These are phyloP conservation scores for Camelina hispida DNA, from an alignment of 345 rosid species.

Conservation along the genomic window DNA sequence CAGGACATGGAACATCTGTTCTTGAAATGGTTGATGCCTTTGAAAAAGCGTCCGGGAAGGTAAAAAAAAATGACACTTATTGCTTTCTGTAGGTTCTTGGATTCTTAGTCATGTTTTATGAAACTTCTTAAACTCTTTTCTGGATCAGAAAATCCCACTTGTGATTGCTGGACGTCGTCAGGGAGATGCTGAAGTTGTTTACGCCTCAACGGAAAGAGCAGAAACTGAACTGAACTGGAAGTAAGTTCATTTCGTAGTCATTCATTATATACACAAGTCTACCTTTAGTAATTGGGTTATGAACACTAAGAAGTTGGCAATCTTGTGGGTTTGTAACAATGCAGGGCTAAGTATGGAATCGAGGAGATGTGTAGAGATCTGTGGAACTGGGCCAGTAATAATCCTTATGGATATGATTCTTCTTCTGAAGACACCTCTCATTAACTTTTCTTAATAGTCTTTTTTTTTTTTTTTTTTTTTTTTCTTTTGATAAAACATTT, in stretches of 20 bases:
- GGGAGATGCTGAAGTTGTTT: slow-evolving; percentile 92
- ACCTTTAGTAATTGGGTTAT: background rate
- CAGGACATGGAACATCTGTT: slow-evolving; percentile 96
- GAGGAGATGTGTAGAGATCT: slow-evolving; percentile 96
- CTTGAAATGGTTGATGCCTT: slow-evolving; percentile 94
- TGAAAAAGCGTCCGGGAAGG: slow-evolving; percentile 96
- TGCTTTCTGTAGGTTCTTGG: background rate
- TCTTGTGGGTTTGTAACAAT: slow-evolving; percentile 4
- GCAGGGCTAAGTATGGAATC: slow-evolving; percentile 81
- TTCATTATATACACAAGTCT: background rate
- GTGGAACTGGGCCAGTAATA: slow-evolving; percentile 96
- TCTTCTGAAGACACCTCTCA: slow-evolving; percentile 32
- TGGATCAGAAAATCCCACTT: slow-evolving; percentile 75
- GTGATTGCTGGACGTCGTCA: slow-evolving; percentile 71
- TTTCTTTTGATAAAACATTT: background rate
- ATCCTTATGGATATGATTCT: slow-evolving; percentile 85
- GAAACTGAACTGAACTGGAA: slow-evolving; percentile 83
- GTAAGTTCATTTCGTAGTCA: slow-evolving; percentile 53
- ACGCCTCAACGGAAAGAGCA: slow-evolving; percentile 86
- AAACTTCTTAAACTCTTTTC: background rate
- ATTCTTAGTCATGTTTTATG: slow-evolving; percentile 1
- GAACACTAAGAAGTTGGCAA: background rate
- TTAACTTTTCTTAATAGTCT: background rate
- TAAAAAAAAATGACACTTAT: slow-evolving; percentile 35
- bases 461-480: too few relatives aligned